Base-by-base conservation (phyloP, 257 asterid species). In the Gentiana dahurica region DNA sequence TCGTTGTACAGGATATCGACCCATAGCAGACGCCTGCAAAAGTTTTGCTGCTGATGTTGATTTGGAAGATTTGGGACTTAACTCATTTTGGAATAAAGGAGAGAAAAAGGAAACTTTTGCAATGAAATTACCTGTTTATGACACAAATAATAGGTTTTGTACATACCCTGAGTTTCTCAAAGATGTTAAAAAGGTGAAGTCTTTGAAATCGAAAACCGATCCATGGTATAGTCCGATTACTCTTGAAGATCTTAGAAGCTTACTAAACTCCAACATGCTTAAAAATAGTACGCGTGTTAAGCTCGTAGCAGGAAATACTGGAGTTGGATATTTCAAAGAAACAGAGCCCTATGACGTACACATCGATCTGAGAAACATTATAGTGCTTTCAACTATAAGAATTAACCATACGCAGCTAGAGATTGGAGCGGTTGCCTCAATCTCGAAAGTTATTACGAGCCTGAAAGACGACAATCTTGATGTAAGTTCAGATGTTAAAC, bases 21-120 rank as follows among this genome's bases (percentile, higher is more conserved):
- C 94, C 3, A 75, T 81, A 36, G 94, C 89, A 15, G 94, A 84
- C 69, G 94, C 79, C 56, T 84, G 94, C 81, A 84, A 84, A 72
- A 73, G 78, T 69, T 84, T 81, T 49, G 75, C 89, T 60, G 66
- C 77, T 60, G 76, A 81, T 63, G 75, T 79, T 38, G 93, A 84
- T 67, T 73, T 84, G 32, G 94, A 84, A 68, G 94, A 84, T 76
- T 63, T 81, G 65, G 94, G 94, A 62, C 51, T 81, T 51, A 81
- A 79, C 72, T 77, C 79, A 7, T 84, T 75, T 51, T 81, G 85
- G 87, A 71, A 54, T 68, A 75, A 73, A 8, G 85, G 73, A 54
- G 85, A 75, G 62, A n/a, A 58, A 8, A 63, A 51, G 34, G 81
- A 77, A 53, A 50, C 53, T 32, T 76, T 58, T 58, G 43, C 59